Base-by-base conservation (phyloP, 2,329 filamentous ascomycete species). In the Sarocladium oryzae region DNA sequence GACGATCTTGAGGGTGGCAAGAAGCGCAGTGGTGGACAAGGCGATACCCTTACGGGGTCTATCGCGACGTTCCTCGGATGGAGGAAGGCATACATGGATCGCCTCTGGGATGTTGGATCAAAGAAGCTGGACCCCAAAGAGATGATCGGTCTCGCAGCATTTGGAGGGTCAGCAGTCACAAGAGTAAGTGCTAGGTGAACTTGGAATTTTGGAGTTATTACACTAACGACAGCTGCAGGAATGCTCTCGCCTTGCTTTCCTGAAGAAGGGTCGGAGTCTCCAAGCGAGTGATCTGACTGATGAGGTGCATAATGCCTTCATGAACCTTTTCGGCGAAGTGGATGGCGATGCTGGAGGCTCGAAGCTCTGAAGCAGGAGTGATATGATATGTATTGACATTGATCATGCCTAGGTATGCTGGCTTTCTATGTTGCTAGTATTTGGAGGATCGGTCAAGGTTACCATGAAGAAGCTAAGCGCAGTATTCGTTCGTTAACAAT, bases 231-330 rank as follows among this genome's bases (percentile, higher is more conserved):
- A 15, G 6, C 2, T n/a, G 38, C 52, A 81, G 79, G 81, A 96
- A 66, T 96, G 87, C 64, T 96, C 92, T 18, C 80, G 89, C 48
- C 73, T 91, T 53, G 93, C 93, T 0, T 99, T 95, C 69, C 76
- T 81, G 60, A 88, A 91, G 66, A 88, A 85, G 62, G 92, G 93
- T 1, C 80, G 93, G 56, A 89, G 88, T 63, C 71, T 99, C 64
- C 93, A 97, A 72, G 93, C 93, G 1, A 90, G 88, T 58, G 93
- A 97, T 68, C 70, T 99, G 64, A 96, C 92, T 0, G 89, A 93
- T 16, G 86, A 96, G 69, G 87, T 99, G 9, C 86, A 95, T 61
- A 74, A 74, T 30, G 87, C 90, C 1, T 97, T 96, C 67, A 66
- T 87, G 61, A 82, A 83, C 54, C 67, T 96, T 16, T 86, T 96